A percentile compares a stretch with the other conserved stretches of the same genome.
These are phyloP conservation scores for Suhomyces guaymorum DNA, from an alignment of 1,139 yeast genomes.

Conservation along the genomic window DNA sequence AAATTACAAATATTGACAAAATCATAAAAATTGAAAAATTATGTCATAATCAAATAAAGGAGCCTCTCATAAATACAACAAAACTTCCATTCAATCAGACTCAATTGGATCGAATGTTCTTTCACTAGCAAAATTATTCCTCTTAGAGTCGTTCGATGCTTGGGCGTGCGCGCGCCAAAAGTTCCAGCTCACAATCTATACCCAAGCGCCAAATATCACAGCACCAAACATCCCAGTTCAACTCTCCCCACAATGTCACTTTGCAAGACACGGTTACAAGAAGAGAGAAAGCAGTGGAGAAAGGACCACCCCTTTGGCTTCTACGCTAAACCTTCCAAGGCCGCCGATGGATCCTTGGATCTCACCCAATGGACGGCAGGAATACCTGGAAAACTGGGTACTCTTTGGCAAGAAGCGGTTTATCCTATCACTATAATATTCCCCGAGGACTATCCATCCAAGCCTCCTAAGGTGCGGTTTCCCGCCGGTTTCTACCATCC, in stretches of 20 bases:
- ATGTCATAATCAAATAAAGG: too few species aligned
- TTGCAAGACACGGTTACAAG: constrained; percentile 79
- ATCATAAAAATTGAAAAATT: too few species aligned
- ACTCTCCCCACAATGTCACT: constrained; percentile 52
- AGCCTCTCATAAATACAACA: too few species aligned
- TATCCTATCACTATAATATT: constrained; percentile 83
- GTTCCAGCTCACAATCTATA: background rate
- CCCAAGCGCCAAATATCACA: background rate
- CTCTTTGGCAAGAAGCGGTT: constrained; percentile 86
- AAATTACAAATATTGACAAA: too few species aligned
- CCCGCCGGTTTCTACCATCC: constrained; percentile 94
- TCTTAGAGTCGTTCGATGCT: background rate
- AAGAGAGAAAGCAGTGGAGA: constrained; percentile 94
- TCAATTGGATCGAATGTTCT: too few species aligned
- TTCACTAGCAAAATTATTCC: too few species aligned
- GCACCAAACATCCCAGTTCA: too few species aligned
- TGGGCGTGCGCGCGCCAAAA: background rate
- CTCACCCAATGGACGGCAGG: constrained; percentile 92
- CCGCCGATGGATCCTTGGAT: constrained; percentile 78
- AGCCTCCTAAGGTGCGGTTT: constrained; percentile 91
- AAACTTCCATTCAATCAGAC: too few species aligned
- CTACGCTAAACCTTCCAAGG: constrained; percentile 83
- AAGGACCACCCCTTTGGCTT: constrained; percentile 98
- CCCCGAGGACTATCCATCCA: constrained; percentile 92
- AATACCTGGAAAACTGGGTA: constrained; percentile 86